Evolutionary conservation across 2,329 filamentous ascomycete species (phyloP), one percentile per base, ranked within the genome.

Genomic region (Phaeosphaeria sp.): DNA sequence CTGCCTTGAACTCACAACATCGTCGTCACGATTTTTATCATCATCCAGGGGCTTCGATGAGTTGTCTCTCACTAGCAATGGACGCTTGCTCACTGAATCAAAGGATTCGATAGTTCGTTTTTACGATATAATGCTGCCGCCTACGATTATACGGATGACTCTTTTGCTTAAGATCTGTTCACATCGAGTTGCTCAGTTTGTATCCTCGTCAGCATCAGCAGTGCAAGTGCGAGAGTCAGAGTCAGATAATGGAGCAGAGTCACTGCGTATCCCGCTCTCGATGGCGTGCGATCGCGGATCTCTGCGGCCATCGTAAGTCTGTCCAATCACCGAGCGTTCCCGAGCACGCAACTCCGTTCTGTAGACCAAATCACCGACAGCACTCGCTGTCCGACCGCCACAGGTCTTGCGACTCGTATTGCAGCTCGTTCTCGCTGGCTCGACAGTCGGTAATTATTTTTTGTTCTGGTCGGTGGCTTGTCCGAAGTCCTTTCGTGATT

Each of bases 1-100:
- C 53, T 71, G 69, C 69, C 66, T 73, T 60, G 56, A 46, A 57
- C 52, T 52, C 25, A 47, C 47, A 46, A 20, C 27, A 33, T 46
- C 21, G 27, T 47, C 46, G 10, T 30, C 23, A 18, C 23, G n/a
- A 18, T 20, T 25, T 25, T 46, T 25, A 15, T 3, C 11, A 36
- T 36, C 30, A 7, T 15, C 13, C 30, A 36, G 30, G 30, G 30
- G 30, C 30, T 11, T 11, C 13, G 30, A 36, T 36, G 30, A 36
- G 30, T 36, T 36, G 30, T 11, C 11, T 13, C 30, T 36, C 30
- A 36, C 30, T 15, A 36, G 13, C 9, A 15, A 36, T 7, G 30
- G 30, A 36, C 13, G 30, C 30, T 6, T 6, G 30, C 30, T 36
- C 30, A 36, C 7, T 36, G 41, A 43, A 11, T 21, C n/a, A 18